These are phyloP conservation scores for Chondrostereum purpureum DNA, from an alignment of 1,284 basidiomycete genomes.

Conservation along the genomic window DNA sequence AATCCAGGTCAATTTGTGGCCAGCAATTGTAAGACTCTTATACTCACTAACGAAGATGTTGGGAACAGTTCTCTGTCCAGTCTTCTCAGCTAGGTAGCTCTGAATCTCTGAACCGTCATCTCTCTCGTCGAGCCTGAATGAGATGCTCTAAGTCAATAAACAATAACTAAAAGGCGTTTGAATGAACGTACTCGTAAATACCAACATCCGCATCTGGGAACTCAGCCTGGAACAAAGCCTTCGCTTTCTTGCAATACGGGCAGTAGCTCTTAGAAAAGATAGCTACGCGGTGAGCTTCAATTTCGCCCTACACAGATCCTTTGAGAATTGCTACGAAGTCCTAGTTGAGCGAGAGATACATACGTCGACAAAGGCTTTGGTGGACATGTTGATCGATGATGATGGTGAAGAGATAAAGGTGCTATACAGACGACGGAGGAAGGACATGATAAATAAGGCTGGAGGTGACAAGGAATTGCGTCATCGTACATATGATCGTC, in stretches of 20 bases:
- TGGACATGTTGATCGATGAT: neutral
- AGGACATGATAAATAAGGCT: constrained; percentile 2
- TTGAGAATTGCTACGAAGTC: neutral
- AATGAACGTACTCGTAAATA: constrained; percentile 50
- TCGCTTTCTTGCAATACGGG: constrained; percentile 55
- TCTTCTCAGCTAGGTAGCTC: constrained; percentile 51
- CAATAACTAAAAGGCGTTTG: neutral
- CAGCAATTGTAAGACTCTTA: constrained; percentile 1
- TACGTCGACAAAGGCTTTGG: neutral
- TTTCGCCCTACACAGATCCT: neutral
- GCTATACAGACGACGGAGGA: neutral
- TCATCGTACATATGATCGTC: no score
- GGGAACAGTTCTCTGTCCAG: constrained; percentile 58
- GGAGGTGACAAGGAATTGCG: no score
- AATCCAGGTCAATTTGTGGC: constrained; percentile 2
- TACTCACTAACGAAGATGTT: constrained; percentile 64
- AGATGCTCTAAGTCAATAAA: neutral
- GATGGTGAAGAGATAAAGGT: neutral
- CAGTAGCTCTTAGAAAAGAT: constrained; percentile 70
- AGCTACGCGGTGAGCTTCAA: constrained; percentile 26
- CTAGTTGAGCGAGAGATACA: neutral
- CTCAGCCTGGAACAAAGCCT: constrained; percentile 42
- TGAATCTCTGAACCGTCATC: constrained; percentile 57
- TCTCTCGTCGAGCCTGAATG: constrained; percentile 30
- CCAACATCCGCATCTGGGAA: constrained; percentile 43